These are phyloP conservation scores for Tagetes patula DNA, from an alignment of 129 eudicot genomes.

Conservation along the genomic window DNA sequence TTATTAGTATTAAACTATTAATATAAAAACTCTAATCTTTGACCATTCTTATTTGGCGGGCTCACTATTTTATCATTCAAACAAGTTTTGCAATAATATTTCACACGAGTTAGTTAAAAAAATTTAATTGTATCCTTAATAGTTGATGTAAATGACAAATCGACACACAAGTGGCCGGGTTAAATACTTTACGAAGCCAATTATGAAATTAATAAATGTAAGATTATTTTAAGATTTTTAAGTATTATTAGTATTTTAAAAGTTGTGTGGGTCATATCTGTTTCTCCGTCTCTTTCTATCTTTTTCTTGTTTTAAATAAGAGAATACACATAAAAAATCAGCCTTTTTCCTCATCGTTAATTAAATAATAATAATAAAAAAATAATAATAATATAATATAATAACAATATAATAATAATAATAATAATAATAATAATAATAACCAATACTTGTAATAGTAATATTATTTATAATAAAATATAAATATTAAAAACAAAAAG, in stretches of 20 bases:
- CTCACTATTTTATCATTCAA: not conserved
- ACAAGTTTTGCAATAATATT: not conserved
- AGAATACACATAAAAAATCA: no score
- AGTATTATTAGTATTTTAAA: not conserved
- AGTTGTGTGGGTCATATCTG: no score
- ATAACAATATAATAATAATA: no score
- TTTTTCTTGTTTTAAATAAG: not conserved
- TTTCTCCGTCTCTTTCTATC: not conserved
- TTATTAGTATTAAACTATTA: not conserved
- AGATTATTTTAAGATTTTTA: not conserved
- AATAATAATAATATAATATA: no score
- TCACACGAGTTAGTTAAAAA: not conserved
- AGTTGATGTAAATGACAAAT: not conserved
- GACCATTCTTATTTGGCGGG: not conserved
- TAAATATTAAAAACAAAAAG: no score
- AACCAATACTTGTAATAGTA: no score
- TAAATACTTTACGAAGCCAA: no score
- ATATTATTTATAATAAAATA: no score
- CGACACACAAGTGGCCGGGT: not conserved
- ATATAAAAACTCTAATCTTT: not conserved
- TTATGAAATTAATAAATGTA: not conserved
- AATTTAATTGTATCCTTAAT: not conserved
- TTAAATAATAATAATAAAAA: no score
- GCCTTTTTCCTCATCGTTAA: no score
- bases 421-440: no score